Base-by-base conservation (phyloP, 495 filamentous ascomycete genomes). In the Eremomyces bilateralis region DNA sequence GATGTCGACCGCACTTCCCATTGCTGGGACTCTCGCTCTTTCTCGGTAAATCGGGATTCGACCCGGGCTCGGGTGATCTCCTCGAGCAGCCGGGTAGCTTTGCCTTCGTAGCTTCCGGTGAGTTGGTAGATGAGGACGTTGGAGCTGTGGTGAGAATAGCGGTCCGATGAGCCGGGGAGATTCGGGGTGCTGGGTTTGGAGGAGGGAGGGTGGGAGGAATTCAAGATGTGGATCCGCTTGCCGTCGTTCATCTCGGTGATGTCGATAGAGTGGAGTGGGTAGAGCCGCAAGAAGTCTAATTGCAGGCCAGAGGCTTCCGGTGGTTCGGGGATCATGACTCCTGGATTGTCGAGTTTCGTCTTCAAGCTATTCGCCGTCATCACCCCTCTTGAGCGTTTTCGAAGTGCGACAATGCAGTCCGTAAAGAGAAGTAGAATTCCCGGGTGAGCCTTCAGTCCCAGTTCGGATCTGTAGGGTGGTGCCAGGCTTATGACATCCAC, bases 41-140 rank as follows among this genome's bases (percentile, higher is more conserved):
- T 52, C 43, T 91, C 80, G 1, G 77, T 53, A 45, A 81, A 85
- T 24, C 88, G 65, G 4, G 71, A 76, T 51, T 93, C 85, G 34
- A 93, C 73, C 38, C 71, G 71, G 6, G 85, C 85, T 52, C 80
- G 85, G 16, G 69, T 65, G 17, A 93, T 62, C 41, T 97, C 88
- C 57, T 97, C 88, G 4, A 71, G 70, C 45, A 80, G 71, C 28
- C 76, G 75, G 30, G 59, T 56, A 4, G 77, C 78, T 41, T 67
- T 85, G 8, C 74, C 76, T 49, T 92, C 79, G 49, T 92, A 90
- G 17, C 68, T 61, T 16, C 75, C 76, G 29, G 69, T 63, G 13
- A 91, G 65, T 20, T 73, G 53, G 41, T 76, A 71, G 29, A 67
- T 68, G 8, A 11, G 15, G 20, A 20, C 20, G 15, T 11, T 20